A percentile compares a stretch with the other conserved stretches of the same genome.
phyloP scores from a whole-genome alignment of 1,284 basidiomycete species.

The Marasmius sp. region DNA sequence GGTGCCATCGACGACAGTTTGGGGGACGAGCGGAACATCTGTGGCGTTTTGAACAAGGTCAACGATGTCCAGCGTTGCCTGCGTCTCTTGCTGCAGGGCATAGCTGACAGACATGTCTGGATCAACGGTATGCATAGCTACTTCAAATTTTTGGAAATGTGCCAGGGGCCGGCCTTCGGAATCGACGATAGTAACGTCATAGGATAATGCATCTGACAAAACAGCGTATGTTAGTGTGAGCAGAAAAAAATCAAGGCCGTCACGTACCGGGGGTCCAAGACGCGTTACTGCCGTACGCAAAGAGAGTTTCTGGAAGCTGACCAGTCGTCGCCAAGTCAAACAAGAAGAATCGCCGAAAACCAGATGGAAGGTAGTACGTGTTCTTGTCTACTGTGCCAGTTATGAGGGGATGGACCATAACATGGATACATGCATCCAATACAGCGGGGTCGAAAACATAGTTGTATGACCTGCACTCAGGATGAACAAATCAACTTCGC shows the following conservation, averaged over 20 bases:
- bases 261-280: slow-evolving; percentile 22
- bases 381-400: slow-evolving; percentile 23
- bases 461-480: slow-evolving; percentile 16
- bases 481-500: no score
- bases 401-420: slow-evolving; percentile 25
- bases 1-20: no score
- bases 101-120: background rate
- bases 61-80: no score
- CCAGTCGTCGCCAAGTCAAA: background rate
- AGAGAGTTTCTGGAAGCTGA: slow-evolving; percentile 3
- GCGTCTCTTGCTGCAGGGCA: no score
- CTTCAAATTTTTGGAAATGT: slow-evolving; percentile 4
- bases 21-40: no score
- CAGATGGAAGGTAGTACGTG: slow-evolving; percentile 31
- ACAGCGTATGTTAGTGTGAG: background rate
- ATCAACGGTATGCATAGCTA: background rate
- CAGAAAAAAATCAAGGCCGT: background rate
- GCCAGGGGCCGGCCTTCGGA: slow-evolving; percentile 2
- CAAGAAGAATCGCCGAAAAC: slow-evolving; percentile 14
- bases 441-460: slow-evolving; percentile 42
- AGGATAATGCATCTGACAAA: slow-evolving; percentile 1
- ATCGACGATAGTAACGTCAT: slow-evolving; percentile 10
- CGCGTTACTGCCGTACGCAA: background rate
- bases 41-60: no score
- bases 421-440: slow-evolving; percentile 34